Evolutionary conservation across 2,329 filamentous ascomycete species (phyloP), one percentile per base, ranked within the genome.

Genomic region (Periconia macrospinosa): DNA sequence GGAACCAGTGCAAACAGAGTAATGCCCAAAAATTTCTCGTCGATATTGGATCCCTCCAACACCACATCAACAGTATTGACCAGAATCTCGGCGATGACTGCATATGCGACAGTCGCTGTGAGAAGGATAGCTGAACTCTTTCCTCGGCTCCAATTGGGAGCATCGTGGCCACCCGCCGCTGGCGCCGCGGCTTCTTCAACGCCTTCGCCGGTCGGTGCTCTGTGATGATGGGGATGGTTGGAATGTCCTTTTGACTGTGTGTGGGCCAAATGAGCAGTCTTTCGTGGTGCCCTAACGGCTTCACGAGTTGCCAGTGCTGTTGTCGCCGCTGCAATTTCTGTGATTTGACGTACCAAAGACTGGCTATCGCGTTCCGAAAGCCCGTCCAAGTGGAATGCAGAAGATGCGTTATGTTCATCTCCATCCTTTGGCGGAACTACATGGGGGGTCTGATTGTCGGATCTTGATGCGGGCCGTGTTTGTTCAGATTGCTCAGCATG

Each of bases 21-120:
- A 61, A 99, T 96, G 45, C 94, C 94, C 52, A 99, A 78, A 75
- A 99, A 97, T 74, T 99, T 99, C 70, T 97, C 92, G 69, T 97
- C 92, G 63, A 99, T 91, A 48, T 92, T 86, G 50, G 95, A 89
- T 58, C 90, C 92, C 59, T 93, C 86, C 48, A 99, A 78, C 7
- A 99, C 93, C n/a, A 94, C 90, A 69, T 99, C 95, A 1, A 99
- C 95, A 0, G 93, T 97, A 72, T 96, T 91, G 41, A 99, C 95
- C 6, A 99, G 78, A 50, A 99, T 97, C 74, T 99, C 94, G 8
- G 94, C 94, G 70, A 99, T 96, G 37, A 97, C 79, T n/a, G 95
- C 94, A 71, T 99, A 99, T 13, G 96, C 82, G 14, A 97, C 68
- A 0, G 94, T 99, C 2, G 95, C 93, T 1, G 86, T 88, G 61